Evolutionary conservation across 1,284 basidiomycete genomes (phyloP), one percentile per base, ranked within the genome.

Genomic region (Tilletia horrida): DNA sequence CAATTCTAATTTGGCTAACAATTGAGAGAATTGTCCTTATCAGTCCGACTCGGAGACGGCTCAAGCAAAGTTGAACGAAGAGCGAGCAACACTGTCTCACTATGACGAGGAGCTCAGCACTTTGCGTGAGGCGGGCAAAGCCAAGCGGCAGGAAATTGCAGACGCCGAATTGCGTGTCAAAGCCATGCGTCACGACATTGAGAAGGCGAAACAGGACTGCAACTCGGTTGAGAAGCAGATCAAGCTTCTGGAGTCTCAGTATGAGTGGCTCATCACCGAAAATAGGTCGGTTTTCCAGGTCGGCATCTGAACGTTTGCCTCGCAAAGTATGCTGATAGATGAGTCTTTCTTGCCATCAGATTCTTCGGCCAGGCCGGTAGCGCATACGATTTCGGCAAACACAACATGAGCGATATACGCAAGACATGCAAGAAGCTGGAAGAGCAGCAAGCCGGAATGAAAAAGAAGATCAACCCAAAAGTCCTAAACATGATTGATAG

Each of bases 391-490:
- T 97, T 97, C 81, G 81, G 82, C 13, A 84, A 85, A n/a, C 85
- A 88, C 71, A 88, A 96, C 79, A 87, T 94, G 61, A 81, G 68
- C 6, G 85, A 86, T 66, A 84, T 92, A 70, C 85, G 87, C 66
- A 85, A 87, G 57, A 88, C 88, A 75, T 90, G 90, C 52, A 85
- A 86, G 50, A 90, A 92, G 79, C 86, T 97, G 21, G 89, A 92
- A 76, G 85, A 88, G 61, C 86, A 89, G 69, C 91, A 93, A 78
- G 90, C 89, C 76, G 88, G 89, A 42, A 89, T 93, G 88, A 92
- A 91, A 83, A 93, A 93, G 84, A 96, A 95, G 83, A 87, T 97
- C 74, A 97, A 98, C 78, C 90, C 90, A 6, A 96, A 96, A 83
- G 93, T 94, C 64, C 88, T 97, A 84, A 91, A 90, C 78, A 94